These are phyloP conservation scores for Arctium minus DNA, from an alignment of 129 eudicot species.

Conservation along the genomic window DNA sequence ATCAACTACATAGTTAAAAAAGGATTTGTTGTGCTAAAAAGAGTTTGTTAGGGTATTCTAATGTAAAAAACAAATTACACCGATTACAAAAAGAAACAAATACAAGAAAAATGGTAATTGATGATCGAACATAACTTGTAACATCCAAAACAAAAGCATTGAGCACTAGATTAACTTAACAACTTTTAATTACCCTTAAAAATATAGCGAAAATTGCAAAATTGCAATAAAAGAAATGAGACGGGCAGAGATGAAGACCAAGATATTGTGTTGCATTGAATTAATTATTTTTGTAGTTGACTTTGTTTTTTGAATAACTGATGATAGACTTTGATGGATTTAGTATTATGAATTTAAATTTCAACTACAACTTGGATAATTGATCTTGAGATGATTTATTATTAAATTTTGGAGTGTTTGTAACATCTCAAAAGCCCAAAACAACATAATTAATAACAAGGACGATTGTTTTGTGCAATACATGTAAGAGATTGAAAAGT, in stretches of 20 bases:
- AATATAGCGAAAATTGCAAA: not conserved
- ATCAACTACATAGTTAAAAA: not conserved
- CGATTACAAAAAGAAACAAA: too few relatives aligned
- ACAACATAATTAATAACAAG: too few relatives aligned
- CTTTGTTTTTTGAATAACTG: not conserved
- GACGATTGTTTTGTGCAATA: too few relatives aligned
- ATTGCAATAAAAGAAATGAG: not conserved
- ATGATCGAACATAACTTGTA: not conserved
- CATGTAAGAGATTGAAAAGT: too few relatives aligned
- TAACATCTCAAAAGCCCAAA: too few relatives aligned
- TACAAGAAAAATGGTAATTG: not conserved
- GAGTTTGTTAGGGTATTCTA: too few relatives aligned
- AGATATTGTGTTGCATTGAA: not conserved
- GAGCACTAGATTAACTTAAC: not conserved
- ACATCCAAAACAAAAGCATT: not conserved
- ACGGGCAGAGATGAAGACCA: not conserved
- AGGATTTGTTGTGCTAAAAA: not conserved
- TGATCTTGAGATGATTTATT: too few relatives aligned
- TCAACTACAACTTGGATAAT: not conserved
- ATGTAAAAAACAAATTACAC: too few relatives aligned
- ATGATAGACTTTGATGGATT: not conserved
- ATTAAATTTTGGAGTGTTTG: not conserved
- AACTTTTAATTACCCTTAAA: not conserved
- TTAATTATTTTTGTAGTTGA: not conserved
- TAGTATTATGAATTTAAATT: not conserved